Evolutionary conservation across 2,329 filamentous ascomycete genomes (phyloP), one percentile per base, ranked within the genome.

Genomic region (Pseudogymnoascus sp.): DNA sequence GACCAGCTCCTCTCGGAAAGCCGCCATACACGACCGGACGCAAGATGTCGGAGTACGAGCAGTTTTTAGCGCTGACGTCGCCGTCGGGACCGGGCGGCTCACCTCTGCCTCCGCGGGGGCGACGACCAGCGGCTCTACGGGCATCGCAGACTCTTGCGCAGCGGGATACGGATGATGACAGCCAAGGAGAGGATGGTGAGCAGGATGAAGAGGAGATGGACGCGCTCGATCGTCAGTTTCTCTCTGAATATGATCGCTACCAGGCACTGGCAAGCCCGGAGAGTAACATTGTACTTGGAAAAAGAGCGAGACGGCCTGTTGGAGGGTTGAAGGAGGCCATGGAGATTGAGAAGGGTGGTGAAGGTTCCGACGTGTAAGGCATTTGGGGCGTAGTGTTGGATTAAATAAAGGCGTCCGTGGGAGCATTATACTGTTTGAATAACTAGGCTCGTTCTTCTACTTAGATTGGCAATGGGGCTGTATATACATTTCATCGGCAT

Each of bases 231-330:
- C 60, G 62, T 13, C 63, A 67, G 42, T 67, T 68, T 37, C 64
- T 58, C 31, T 67, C 64, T 15, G 70, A 71, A 61, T 72, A 72
- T 62, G 70, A 72, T 21, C 66, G 62, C 7, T 72, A 64, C 36
- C 69, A 69, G 39, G 69, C 68, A 25, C 45, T 70, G 5, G 67
- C 65, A 13, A 66, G 64, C n/a, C 68, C 69, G 13, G 64, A 64
- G 4, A 66, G 62, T 58, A 64, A 64, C 7, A 52, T 67, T 7
- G 40, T 62, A 8, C 37, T 70, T 35, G 67, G 68, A 18, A 72
- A 72, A 64, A 60, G 70, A n/a, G 59, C 61, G n/a, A 29, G 69
- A 18, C 69, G 67, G 61, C 35, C 60, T 8, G 33, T 39, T 21
- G 25, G 15, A 21, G 35, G 35, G n/a, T 48, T 61, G 5, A 33